Evolutionary conservation across 78 protist genomes (phyloP), one percentile per base, ranked within the genome.

Genomic region (Tieghemostelium lacteum): DNA sequence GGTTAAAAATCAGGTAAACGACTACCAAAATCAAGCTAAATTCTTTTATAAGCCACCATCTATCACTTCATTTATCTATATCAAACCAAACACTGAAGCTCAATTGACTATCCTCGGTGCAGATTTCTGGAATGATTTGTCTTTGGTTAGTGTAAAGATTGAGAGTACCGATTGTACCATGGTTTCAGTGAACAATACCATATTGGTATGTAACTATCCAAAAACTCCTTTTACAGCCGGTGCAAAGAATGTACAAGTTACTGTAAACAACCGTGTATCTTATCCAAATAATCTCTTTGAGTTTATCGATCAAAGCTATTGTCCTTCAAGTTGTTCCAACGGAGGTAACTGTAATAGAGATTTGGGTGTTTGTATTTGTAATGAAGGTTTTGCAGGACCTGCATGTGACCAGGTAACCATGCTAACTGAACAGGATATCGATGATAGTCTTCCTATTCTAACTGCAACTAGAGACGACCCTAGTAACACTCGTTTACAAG

Each of bases 41-140:
- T 67, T 67, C n/a, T 1, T 14, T 34, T 40, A 40, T 42, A 20
- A 49, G 26, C 26, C 64, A 29, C 77, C 77, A 33, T 16, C 2
- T 0, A 33, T 71, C 50, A 22, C 2, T 31, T 12, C 36, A 50
- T 3, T 36, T 0, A 50, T 42, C 42, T 6, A 61, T 2, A 52
- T 52, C 14, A 55, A 33, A 33, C 29, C 62, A 29, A 71, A 57
- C 36, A 24, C 22, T 10, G 69, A 52, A 33, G 12, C 28, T 3
- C 10, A 10, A 0, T 14, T 73, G 6, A 73, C 83, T 0, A 37
- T 73, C 14, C 14, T 0, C 24, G 83, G 83, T 33, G 16, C 31
- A 37, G 29, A 73, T 73, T 73, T 73, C 37, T 73, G 83, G 83
- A 73, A 73, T 73, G 69, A 73, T 37, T 5, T 33, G 7, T n/a